These are phyloP conservation scores for Ceratocystis huliohia DNA, from an alignment of 2,329 filamentous ascomycete species.

Conservation along the genomic window DNA sequence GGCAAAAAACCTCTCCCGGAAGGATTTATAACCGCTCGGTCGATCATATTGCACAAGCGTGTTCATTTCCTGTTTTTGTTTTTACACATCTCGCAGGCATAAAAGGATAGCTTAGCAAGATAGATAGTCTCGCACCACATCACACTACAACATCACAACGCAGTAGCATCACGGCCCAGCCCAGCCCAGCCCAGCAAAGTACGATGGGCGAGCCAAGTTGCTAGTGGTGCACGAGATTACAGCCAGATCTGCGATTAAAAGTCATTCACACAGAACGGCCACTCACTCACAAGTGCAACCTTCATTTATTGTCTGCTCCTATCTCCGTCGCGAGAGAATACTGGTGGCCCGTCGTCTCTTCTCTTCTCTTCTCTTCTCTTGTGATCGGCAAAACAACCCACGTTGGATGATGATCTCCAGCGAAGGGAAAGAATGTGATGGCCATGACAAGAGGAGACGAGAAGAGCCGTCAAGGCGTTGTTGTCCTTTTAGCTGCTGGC, in stretches of 20 bases:
- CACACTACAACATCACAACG: no score
- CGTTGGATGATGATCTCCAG: not conserved
- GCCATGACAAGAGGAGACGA: not conserved
- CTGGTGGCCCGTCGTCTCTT: no score
- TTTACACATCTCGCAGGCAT: not conserved
- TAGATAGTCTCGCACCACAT: not conserved
- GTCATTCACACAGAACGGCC: no score
- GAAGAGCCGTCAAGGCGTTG: not conserved
- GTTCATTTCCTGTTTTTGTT: constrained; percentile 8
- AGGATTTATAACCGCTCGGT: constrained; percentile 2
- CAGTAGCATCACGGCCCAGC: no score
- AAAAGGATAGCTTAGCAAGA: not conserved
- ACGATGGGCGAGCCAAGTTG: no score
- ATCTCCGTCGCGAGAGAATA: no score
- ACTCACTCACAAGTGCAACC: no score
- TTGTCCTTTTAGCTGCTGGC: not conserved
- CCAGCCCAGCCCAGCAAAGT: no score
- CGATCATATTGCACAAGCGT: not conserved
- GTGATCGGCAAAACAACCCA: not conserved
- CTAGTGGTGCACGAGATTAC: no score
- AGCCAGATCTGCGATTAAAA: no score
- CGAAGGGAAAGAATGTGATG: no score
- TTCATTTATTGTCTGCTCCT: no score
- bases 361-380: not conserved
- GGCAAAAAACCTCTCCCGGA: not conserved